These are phyloP conservation scores for Lolium multiflorum DNA, from an alignment of 176 grass and related monocot species.

Conservation along the genomic window DNA sequence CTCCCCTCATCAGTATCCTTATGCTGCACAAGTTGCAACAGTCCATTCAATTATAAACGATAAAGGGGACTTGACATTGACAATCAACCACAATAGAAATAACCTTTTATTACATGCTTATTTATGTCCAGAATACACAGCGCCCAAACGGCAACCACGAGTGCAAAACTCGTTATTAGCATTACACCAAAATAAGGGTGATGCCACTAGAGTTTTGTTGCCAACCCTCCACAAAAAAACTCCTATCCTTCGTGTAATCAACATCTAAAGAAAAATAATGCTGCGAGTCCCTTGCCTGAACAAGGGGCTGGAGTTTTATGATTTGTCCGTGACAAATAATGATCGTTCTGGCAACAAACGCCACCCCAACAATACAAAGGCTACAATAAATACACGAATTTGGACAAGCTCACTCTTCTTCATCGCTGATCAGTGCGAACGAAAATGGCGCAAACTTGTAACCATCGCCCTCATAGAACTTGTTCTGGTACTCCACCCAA, in stretches of 20 bases:
- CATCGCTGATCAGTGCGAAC: constrained; percentile 60
- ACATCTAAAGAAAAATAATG: constrained; percentile 53
- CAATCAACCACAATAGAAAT: constrained; percentile 31
- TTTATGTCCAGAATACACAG: constrained; percentile 61
- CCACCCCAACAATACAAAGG: constrained; percentile 39
- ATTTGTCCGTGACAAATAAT: constrained; percentile 52
- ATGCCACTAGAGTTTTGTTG: constrained; percentile 43
- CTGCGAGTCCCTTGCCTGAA: constrained; percentile 12
- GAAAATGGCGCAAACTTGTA: constrained; percentile 96
- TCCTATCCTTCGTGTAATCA: constrained; percentile 25
- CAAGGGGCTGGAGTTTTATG: constrained; percentile 46
- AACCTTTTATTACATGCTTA: constrained; percentile 54
- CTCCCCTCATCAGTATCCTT: neutral
- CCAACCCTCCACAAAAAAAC: constrained; percentile 31
- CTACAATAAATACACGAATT: constrained; percentile 42
- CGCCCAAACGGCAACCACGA: constrained; percentile 34
- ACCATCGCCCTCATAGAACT: constrained; percentile 98
- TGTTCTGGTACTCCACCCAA: constrained; percentile 99
- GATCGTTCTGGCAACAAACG: constrained; percentile 44
- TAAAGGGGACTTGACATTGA: constrained; percentile 18
- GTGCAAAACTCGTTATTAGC: constrained; percentile 47
- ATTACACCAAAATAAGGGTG: constrained; percentile 43
- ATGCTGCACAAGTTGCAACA: neutral
- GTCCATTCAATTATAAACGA: no score
- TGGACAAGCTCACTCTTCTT: constrained; percentile 67